Evolutionary conservation across 73 alveolate species (phyloP).

Genomic region (Paramecium biaurelia): DNA sequence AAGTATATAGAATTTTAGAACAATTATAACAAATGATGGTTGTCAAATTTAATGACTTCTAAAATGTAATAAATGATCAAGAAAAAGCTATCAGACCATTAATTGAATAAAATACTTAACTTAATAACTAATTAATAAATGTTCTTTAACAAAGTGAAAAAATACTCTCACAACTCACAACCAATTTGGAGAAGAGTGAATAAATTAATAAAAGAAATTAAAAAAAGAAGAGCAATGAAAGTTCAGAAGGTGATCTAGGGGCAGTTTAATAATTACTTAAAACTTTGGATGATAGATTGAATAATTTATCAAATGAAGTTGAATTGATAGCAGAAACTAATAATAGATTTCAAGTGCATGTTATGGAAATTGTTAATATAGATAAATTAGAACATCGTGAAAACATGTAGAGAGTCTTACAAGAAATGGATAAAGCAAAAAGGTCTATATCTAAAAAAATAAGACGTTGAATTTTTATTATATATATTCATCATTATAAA

Average conservation of each 20-base stretch:
- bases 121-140: neutral
- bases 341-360: neutral
- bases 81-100: neutral
- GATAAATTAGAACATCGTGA: conserved; percentile 36
- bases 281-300: conserved; percentile 1
- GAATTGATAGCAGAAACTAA: neutral
- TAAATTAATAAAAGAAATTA: neutral
- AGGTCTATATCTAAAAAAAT: neutral
- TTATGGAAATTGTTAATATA: neutral
- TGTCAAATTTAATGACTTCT: neutral
- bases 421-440: conserved; percentile 15
- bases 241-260: neutral
- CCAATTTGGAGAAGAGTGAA: conserved; percentile 1
- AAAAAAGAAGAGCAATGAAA: neutral
- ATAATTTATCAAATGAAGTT: neutral
- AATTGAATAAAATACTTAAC: neutral
- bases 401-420: neutral
- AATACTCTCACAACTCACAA: neutral
- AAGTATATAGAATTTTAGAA: conserved; percentile 4
- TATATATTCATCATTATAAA: neutral
- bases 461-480: neutral
- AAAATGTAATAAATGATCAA: neutral
- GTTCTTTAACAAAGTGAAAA: neutral
- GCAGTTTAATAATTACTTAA: neutral
- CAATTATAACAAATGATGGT: neutral